Base-by-base conservation (phyloP, 108 stramenopile species). In the Pseudonitzschia multiseries region DNA sequence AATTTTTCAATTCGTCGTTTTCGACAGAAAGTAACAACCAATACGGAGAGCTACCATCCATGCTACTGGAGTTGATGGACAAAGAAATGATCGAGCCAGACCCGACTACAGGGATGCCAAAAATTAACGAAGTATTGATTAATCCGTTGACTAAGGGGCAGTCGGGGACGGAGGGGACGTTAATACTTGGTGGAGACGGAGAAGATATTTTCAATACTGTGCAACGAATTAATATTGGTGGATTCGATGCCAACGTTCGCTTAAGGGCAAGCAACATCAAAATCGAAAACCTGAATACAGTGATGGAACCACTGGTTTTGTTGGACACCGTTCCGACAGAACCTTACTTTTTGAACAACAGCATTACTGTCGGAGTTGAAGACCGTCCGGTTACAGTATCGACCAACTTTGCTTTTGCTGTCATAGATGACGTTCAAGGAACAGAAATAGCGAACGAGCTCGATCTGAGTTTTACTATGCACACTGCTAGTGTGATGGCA, bases 71-170 rank as follows among this genome's bases (percentile, higher is more conserved):
- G 31, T 31, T 73, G 27, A 18, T 73, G 33, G 57, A 64, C 40
- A 62, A 54, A 36, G 64, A 79, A 50, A 26, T 88, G 14, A 71
- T 83, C 18, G 27, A 72, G 15, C 21, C 43, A 43, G 69, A 76
- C 22, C 71, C 73, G 12, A 44, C 74, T 2, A 66, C 76, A 15
- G 73, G 81, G 20, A 68, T 73, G 36, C 75, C 86, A n/a, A 64
- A 79, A 60, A 77, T 90, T 22, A 90, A 90, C 59, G 85, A 90
- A 20, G 28, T 85, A 20, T 22, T 90, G 9, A 78, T 92, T 52
- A 52, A 46, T 14, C 86, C 89, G 0, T 29, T 87, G 5, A 92
- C 91, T 13, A 63, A 76, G 51, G 36, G 61, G 13, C 88, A 87
- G 53, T 92, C 86, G 22, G 91, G 88, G 24, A 44, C 57, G 0